phyloP scores from a whole-genome alignment of 2,329 filamentous ascomycete genomes.

The Mollisia scopiformis region DNA sequence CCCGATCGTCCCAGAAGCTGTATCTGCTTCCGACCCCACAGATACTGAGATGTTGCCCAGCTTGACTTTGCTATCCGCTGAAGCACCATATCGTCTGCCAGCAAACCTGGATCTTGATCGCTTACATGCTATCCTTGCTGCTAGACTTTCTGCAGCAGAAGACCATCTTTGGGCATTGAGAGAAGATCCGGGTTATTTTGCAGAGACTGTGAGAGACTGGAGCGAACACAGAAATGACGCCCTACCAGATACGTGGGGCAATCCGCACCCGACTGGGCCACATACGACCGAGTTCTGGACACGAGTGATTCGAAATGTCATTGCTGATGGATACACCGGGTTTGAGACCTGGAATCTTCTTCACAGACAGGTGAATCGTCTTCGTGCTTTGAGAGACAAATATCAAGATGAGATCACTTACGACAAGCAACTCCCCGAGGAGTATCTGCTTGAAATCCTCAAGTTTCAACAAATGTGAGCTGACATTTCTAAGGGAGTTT shows the following conservation, averaged over 20 bases:
- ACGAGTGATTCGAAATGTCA: conserved; percentile 30
- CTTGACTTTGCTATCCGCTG: conserved; percentile 44
- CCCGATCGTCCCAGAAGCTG: conserved; percentile 40
- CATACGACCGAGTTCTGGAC: conserved; percentile 41
- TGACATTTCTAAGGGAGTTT: not conserved
- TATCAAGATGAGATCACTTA: conserved; percentile 37
- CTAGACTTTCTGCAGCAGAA: conserved; percentile 45
- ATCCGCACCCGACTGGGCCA: conserved; percentile 11
- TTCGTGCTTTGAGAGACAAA: conserved; percentile 36
- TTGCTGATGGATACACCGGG: conserved; percentile 37
- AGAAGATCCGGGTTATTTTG: conserved; percentile 62
- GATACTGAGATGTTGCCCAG: conserved; percentile 36
- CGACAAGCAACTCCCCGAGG: conserved; percentile 38
- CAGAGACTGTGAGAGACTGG: conserved; percentile 43
- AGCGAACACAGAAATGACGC: conserved; percentile 50
- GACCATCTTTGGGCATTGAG: conserved; percentile 59
- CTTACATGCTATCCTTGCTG: conserved; percentile 39
- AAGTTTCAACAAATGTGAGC: conserved; percentile 15
- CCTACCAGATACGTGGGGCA: conserved; percentile 43
- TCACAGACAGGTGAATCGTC: conserved; percentile 25
- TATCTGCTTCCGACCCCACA: not conserved
- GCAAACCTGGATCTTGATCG: conserved; percentile 47
- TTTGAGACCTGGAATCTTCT: conserved; percentile 14
- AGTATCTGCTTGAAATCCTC: conserved; percentile 42
- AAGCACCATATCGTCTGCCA: conserved; percentile 56